A percentile compares a stretch with the other conserved stretches of the same genome.
phyloP scores from a whole-genome alignment of 2,329 filamentous ascomycete species.

The Ceratocystis papillata region DNA sequence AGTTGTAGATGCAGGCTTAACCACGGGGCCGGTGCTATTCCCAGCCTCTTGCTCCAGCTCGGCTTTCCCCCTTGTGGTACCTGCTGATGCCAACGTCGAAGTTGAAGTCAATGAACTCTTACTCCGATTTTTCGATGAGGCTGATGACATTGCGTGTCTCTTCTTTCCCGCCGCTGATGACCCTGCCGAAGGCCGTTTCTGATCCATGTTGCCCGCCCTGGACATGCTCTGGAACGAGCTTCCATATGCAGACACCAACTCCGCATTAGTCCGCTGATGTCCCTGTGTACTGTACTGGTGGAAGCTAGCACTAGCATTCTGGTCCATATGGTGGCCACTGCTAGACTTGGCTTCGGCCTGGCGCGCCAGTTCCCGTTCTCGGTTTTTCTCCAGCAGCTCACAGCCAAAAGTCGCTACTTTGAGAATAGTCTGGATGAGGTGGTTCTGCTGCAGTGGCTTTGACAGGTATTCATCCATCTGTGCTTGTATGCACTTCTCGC shows the following conservation, averaged over 20 bases:
- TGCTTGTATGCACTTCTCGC: conserved; percentile 94
- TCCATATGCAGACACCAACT: conserved; percentile 16
- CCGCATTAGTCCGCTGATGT: conserved; percentile 2
- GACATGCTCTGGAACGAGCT: conserved; percentile 14
- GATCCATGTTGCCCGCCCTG: background rate
- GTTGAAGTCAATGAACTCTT: background rate
- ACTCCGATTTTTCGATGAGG: background rate
- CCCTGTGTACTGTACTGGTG: conserved; percentile 5
- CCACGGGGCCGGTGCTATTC: background rate
- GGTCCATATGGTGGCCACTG: conserved; percentile 20
- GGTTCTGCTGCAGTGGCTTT: conserved; percentile 91
- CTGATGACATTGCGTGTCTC: background rate
- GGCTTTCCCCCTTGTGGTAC: background rate
- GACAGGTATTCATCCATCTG: conserved; percentile 99
- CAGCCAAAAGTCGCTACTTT: conserved; percentile 91
- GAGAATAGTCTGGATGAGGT: conserved; percentile 93
- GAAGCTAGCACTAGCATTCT: conserved; percentile 8
- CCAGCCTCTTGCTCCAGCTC: background rate
- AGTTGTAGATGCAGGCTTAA: background rate
- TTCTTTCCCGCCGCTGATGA: background rate
- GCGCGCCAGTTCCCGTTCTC: conserved; percentile 48
- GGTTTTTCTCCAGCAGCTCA: conserved; percentile 65
- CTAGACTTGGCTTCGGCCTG: conserved; percentile 39
- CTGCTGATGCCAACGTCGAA: background rate
- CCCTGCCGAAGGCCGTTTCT: background rate